Conservation (phyloP, 108 stramenopile genomes). For the Seminavis robusta region DNA sequence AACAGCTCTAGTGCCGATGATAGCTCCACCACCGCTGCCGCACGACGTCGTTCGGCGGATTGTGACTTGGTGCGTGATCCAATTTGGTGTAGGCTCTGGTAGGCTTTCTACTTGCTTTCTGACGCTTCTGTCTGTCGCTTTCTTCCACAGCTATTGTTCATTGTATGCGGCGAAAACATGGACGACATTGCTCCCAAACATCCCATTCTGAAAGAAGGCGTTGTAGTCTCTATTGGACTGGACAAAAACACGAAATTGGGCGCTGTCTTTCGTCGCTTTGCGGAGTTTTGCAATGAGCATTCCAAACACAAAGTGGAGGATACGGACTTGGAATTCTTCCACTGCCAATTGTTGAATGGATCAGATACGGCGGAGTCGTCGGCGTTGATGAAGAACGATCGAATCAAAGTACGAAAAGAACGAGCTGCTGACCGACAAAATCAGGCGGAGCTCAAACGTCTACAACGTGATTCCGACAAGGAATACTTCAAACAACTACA, state of each 20-base stretch:
- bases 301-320: slow-evolving; percentile 2
- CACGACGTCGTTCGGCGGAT: no score
- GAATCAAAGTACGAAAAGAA: slow-evolving; percentile 52
- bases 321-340: slow-evolving; percentile 69
- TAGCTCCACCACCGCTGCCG: no score
- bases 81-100: no score
- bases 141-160: no score
- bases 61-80: no score
- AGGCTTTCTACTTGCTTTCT: no score
- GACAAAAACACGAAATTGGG: slow-evolving; percentile 65
- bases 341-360: slow-evolving; percentile 47
- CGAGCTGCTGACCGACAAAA: slow-evolving; percentile 28
- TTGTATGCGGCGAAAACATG: no score
- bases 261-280: slow-evolving; percentile 62
- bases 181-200: no score
- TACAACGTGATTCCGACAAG: slow-evolving; percentile 64
- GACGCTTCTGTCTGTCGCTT: no score
- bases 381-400: slow-evolving; percentile 86
- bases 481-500: slow-evolving; percentile 62
- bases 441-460: slow-evolving; percentile 32
- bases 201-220: slow-evolving; percentile 54
- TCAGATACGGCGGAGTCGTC: slow-evolving; percentile 63
- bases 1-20: slow-evolving; percentile 1
- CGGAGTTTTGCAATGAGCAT: slow-evolving; percentile 54
- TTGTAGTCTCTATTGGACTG: slow-evolving; percentile 65